Evolutionary conservation across 306 rosid genomes (phyloP).

Genomic region (Medicago ruthenica): DNA sequence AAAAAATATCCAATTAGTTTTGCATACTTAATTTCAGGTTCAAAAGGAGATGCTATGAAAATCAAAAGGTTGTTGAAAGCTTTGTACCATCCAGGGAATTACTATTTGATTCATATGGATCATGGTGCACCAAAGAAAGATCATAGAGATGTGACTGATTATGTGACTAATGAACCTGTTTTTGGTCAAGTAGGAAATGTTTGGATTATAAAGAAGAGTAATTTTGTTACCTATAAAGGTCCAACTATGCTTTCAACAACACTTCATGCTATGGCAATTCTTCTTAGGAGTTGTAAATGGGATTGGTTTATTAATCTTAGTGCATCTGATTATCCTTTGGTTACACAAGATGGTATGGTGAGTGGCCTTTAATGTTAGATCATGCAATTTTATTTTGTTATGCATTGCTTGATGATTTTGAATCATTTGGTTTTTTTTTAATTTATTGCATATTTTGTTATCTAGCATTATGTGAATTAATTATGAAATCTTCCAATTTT

Average conservation of each 20-base stretch:
- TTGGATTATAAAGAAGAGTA: slow-evolving; percentile 79
- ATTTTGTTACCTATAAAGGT: slow-evolving; percentile 86
- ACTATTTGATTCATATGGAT: slow-evolving; percentile 84
- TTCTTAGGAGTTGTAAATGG: slow-evolving; percentile 71
- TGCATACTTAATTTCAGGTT: slow-evolving; percentile 82
- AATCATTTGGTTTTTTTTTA: too few relatives aligned
- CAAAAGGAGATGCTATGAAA: slow-evolving; percentile 67
- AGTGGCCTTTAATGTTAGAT: slow-evolving; percentile 50
- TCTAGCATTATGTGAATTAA: neutral
- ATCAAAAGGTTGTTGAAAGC: slow-evolving; percentile 68
- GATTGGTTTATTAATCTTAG: slow-evolving; percentile 97
- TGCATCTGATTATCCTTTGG: slow-evolving; percentile 88
- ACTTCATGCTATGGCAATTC: slow-evolving; percentile 80
- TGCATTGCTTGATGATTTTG: too few relatives aligned
- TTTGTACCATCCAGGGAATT: slow-evolving; percentile 83
- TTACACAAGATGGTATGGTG: slow-evolving; percentile 99
- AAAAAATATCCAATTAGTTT: slow-evolving; percentile 64
- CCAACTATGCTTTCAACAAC: slow-evolving; percentile 96
- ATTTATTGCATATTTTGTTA: neutral
- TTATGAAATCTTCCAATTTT: slow-evolving; percentile 18
- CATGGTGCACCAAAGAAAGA: slow-evolving; percentile 66
- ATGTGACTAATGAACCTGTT: slow-evolving; percentile 61
- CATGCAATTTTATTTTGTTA: neutral
- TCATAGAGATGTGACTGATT: slow-evolving; percentile 59
- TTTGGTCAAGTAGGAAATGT: slow-evolving; percentile 75